phyloP scores from a whole-genome alignment of 2,329 filamentous ascomycete species.

The Talaromyces amestolkiae region DNA sequence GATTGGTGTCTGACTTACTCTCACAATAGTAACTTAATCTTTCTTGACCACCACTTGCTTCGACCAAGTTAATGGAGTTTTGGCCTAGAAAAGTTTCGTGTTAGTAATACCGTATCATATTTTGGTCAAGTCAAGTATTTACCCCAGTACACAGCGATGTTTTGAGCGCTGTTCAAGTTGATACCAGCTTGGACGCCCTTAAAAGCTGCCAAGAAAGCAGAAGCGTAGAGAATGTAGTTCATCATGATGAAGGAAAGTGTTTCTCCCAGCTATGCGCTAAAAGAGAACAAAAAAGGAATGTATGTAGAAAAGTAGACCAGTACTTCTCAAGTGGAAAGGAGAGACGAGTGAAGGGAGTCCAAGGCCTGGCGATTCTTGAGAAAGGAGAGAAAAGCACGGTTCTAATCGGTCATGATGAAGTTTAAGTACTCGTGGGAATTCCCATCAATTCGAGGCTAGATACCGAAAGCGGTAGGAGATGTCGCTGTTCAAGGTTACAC shows the following conservation, averaged over 20 bases:
- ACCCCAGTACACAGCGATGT: constrained; percentile 67
- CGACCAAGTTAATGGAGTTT: constrained; percentile 55
- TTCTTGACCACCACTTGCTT: constrained; percentile 52
- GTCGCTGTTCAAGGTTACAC: constrained; percentile 1
- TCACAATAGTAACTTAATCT: constrained; percentile 59
- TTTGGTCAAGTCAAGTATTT: neutral
- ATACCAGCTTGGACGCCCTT: constrained; percentile 41
- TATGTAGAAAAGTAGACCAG: constrained; percentile 15
- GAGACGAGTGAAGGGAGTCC: neutral
- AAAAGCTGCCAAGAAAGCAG: constrained; percentile 22
- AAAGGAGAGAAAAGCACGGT: neutral
- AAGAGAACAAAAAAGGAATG: neutral
- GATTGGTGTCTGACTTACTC: neutral
- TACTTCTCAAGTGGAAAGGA: constrained; percentile 1
- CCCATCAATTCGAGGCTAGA: neutral
- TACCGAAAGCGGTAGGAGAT: neutral
- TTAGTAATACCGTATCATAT: neutral
- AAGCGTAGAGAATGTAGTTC: constrained; percentile 9
- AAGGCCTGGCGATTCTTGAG: neutral
- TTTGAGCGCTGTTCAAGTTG: constrained; percentile 46
- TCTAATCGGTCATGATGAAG: neutral
- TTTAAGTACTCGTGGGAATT: neutral
- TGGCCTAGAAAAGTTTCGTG: constrained; percentile 39
- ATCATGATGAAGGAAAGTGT: constrained; percentile 14
- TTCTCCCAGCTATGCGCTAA: neutral